Conservation (phyloP, 257 asterid species). For the Penstemon davidsonii region DNA sequence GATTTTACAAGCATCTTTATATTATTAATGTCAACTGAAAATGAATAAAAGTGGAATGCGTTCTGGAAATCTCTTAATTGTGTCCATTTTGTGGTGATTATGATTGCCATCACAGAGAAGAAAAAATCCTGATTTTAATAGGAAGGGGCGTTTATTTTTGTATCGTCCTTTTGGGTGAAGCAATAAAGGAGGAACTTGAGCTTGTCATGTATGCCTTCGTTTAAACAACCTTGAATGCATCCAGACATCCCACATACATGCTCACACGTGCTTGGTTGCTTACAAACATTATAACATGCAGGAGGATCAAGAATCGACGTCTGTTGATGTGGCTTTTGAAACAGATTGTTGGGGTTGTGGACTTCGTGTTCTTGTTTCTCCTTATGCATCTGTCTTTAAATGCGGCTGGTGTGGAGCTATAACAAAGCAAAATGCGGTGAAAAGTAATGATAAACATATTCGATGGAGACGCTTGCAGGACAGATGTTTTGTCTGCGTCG, state of each 20-base stretch:
- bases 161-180: too few relatives aligned
- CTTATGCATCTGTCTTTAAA: slow-evolving; percentile 64
- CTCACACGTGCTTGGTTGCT: slow-evolving; percentile 20
- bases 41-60: too few relatives aligned
- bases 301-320: slow-evolving; percentile 53
- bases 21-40: too few relatives aligned
- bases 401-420: slow-evolving; percentile 99
- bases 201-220: background rate
- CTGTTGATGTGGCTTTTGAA: slow-evolving; percentile 57
- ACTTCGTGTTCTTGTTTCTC: slow-evolving; percentile 74
- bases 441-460: slow-evolving; percentile 43
- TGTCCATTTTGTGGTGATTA: too few relatives aligned
- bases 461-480: slow-evolving; percentile 75
- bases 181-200: background rate
- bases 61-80: too few relatives aligned
- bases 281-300: slow-evolving; percentile 34
- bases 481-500: slow-evolving; percentile 62
- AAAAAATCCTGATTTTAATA: too few relatives aligned
- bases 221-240: background rate
- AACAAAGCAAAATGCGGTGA: slow-evolving; percentile 53
- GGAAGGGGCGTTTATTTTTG: too few relatives aligned
- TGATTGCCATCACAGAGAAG: too few relatives aligned
- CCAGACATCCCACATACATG: background rate
- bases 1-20: too few relatives aligned
- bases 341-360: slow-evolving; percentile 98